Evolutionary conservation across 352 stramenopile genomes (phyloP).

Genomic region (Saprolegnia diclina): DNA sequence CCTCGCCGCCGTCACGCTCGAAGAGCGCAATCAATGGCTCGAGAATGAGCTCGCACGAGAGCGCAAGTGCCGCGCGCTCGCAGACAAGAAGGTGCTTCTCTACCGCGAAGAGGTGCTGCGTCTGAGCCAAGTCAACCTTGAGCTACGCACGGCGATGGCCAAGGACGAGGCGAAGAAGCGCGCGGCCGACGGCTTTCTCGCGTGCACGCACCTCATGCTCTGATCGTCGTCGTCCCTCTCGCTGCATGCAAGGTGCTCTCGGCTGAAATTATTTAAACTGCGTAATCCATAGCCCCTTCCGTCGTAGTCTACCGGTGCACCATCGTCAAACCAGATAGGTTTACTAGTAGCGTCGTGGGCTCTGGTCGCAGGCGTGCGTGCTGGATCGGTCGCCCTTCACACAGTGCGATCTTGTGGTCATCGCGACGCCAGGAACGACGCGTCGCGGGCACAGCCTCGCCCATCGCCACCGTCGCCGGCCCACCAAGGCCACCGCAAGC

Average conservation of each 20-base stretch:
- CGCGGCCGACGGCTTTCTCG: neutral
- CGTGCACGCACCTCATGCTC: neutral
- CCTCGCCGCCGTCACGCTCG: conserved; percentile 32
- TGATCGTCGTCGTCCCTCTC: neutral
- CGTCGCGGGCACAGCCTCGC: no score
- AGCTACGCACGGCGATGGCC: conserved; percentile 30
- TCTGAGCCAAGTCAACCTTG: conserved; percentile 49
- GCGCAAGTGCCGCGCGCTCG: conserved; percentile 63
- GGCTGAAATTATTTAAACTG: neutral
- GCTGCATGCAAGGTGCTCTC: neutral
- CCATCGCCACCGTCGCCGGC: no score
- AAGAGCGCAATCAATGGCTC: conserved; percentile 30
- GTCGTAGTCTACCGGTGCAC: no score
- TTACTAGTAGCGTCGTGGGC: no score
- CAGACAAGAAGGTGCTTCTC: conserved; percentile 67
- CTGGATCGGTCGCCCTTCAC: no score
- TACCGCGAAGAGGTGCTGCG: conserved; percentile 62
- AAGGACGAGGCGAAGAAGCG: neutral
- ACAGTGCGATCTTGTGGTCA: no score
- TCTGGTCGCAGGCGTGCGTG: no score
- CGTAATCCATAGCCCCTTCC: neutral
- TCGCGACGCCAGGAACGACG: no score
- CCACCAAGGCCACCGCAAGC: no score
- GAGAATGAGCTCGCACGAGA: conserved; percentile 49
- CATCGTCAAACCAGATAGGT: no score